Evolutionary conservation across 768 basidiomycete species (phyloP), one percentile per base, ranked within the genome.

Genomic region (Cyclocybe aegerita): DNA sequence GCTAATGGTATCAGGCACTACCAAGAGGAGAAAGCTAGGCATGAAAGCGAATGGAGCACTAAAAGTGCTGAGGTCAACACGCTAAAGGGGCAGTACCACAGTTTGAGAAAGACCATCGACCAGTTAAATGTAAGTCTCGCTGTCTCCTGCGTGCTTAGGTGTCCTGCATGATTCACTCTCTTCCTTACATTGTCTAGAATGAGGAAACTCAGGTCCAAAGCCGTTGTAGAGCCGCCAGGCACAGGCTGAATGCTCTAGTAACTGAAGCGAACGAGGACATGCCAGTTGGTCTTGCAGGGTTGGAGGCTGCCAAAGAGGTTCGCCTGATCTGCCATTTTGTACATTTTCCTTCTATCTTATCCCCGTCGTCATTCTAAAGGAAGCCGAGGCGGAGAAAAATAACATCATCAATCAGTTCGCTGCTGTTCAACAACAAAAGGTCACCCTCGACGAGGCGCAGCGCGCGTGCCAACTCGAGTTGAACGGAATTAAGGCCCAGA

Each of bases 261-360:
- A 70, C 77, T 33, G 85, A 87, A 53, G 75, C 77, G 9, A 87
- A 86, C 49, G 85, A 88, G 14, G 86, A 88, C 9, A 70, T 86
- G 63, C 85, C 88, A 1, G 79, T 79, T 6, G 77, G 79, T 57
- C 71, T 88, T n/a, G 71, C 77, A 15, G 78, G 76, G 10, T 68
- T 88, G 10, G 71, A 85, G 51, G 72, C 66, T 9, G 80, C 76
- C 4, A 80, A 82, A 61, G 63, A 74, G 57, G 87, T 84, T 57
- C 29, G 77, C 62, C 5, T 33, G 17, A 1, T 23, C 11, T 30
- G 50, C 33, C 15, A 30, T 34, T 30, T 8, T 15, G 31, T 9
- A 30, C 33, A 2, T 1, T 35, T 8, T 10, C 11, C 7, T 9
- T 32, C 9, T 42, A 38, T 12, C 15, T 17, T 3, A 45, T 32